Conservation (phyloP, 1,284 basidiomycete genomes). For the Neonothopanus nambi region DNA sequence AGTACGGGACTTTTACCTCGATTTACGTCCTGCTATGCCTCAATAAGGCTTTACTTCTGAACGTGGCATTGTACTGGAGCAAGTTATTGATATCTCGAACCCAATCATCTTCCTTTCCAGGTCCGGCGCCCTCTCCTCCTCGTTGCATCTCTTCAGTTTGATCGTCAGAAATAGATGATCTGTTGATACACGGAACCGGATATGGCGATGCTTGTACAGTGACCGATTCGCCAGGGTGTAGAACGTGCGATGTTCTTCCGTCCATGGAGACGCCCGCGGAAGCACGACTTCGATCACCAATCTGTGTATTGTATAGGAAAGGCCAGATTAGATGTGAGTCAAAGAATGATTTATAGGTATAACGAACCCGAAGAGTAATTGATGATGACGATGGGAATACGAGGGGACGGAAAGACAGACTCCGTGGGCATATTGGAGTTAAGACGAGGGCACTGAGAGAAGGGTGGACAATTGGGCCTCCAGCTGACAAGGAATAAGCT, state of each 20-base stretch:
- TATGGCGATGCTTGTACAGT: slow-evolving; percentile 84
- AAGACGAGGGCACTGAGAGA: slow-evolving; percentile 87
- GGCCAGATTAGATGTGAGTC: slow-evolving; percentile 3
- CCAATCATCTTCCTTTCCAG: slow-evolving; percentile 92
- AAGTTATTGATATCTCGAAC: slow-evolving; percentile 94
- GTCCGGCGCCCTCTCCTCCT: slow-evolving; percentile 51
- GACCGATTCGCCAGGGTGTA: slow-evolving; percentile 84
- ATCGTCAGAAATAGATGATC: slow-evolving; percentile 69
- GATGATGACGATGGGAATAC: slow-evolving; percentile 86
- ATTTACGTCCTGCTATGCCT: slow-evolving; percentile 60
- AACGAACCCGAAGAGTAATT: slow-evolving; percentile 77
- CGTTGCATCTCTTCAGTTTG: slow-evolving; percentile 42
- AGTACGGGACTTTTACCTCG: no score
- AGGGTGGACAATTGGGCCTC: slow-evolving; percentile 96
- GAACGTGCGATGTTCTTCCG: slow-evolving; percentile 79
- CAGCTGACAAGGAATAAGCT: slow-evolving; percentile 94
- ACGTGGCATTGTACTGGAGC: slow-evolving; percentile 89
- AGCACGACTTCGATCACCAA: slow-evolving; percentile 82
- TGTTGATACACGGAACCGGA: slow-evolving; percentile 92
- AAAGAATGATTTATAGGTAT: not conserved
- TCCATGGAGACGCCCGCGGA: slow-evolving; percentile 93
- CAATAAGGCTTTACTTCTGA: slow-evolving; percentile 81
- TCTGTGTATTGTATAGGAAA: slow-evolving; percentile 45
- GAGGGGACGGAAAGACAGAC: slow-evolving; percentile 89
- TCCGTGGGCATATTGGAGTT: slow-evolving; percentile 94